These are phyloP conservation scores for Xylaria sp. DNA, from an alignment of 2,329 filamentous ascomycete genomes.

Conservation along the genomic window DNA sequence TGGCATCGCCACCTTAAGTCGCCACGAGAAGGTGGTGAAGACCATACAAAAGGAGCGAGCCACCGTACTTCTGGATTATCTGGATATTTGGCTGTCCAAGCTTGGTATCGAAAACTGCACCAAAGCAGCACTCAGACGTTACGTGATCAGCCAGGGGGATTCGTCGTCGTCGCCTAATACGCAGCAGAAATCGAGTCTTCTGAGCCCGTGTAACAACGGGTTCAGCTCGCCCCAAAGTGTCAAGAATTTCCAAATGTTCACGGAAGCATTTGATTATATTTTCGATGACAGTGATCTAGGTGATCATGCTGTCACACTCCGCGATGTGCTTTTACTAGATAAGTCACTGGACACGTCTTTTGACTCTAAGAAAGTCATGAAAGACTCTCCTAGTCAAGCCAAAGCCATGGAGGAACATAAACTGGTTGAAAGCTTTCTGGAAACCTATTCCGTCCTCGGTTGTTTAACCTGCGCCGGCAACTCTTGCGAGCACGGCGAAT, in stretches of 20 bases:
- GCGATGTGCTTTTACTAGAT: conserved; percentile 49
- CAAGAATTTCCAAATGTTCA: conserved; percentile 45
- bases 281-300: conserved; percentile 39
- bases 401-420: conserved; percentile 34
- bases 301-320: conserved; percentile 41
- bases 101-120: conserved; percentile 48
- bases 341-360: conserved; percentile 49
- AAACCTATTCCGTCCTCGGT: conserved; percentile 51
- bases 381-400: conserved; percentile 37
- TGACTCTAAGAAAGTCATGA: conserved; percentile 49
- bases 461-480: conserved; percentile 57
- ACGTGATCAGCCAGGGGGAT: conserved; percentile 45
- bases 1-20: conserved; percentile 50
- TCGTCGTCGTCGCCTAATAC: conserved; percentile 44
- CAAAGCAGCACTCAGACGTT: conserved; percentile 47
- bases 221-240: conserved; percentile 39
- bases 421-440: conserved; percentile 44
- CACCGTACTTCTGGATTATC: conserved; percentile 46
- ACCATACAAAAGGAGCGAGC: conserved; percentile 49
- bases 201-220: conserved; percentile 44
- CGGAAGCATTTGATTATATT: conserved; percentile 52
- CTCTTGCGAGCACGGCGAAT: conserved; percentile 58
- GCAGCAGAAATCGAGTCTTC: conserved; percentile 48
- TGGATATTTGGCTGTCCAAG: conserved; percentile 48
- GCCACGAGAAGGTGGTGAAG: conserved; percentile 45